Conservation (phyloP, 257 asterid species). For the Avicennia marina region DNA sequence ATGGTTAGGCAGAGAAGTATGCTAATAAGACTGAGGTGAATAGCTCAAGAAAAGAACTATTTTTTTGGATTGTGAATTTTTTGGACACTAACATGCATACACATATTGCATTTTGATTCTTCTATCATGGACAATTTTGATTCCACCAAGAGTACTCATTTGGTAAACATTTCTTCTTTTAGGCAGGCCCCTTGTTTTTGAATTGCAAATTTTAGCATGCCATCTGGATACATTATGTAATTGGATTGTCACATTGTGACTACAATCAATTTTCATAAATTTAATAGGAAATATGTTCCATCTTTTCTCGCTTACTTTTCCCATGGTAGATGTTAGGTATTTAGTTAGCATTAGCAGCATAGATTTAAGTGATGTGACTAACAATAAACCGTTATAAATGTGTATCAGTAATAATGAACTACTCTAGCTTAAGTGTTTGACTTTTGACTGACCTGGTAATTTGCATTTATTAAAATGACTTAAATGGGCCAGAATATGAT, state of each 20-base stretch:
- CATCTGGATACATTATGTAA: too few relatives aligned
- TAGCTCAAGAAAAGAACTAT: too few relatives aligned
- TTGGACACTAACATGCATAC: background rate
- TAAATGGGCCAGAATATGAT: background rate
- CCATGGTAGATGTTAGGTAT: background rate
- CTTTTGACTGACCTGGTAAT: background rate
- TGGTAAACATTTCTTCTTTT: slow-evolving; percentile 26
- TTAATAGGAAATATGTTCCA: background rate
- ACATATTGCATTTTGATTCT: slow-evolving; percentile 20
- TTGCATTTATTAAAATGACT: background rate
- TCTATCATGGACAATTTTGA: slow-evolving; percentile 33
- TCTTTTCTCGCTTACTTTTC: background rate
- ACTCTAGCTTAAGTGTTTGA: background rate
- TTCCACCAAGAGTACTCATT: slow-evolving; percentile 34
- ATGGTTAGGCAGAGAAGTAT: too few relatives aligned
- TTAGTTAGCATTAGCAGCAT: background rate
- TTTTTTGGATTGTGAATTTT: too few relatives aligned
- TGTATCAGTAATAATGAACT: too few relatives aligned
- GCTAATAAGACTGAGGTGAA: too few relatives aligned
- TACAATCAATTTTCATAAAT: background rate
- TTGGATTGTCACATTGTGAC: background rate
- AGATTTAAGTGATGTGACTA: background rate
- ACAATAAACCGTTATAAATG: too few relatives aligned
- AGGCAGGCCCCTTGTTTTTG: background rate
- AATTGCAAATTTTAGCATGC: background rate